Evolutionary conservation across 345 rosid genomes (phyloP).

Genomic region (Angophora floribunda): DNA sequence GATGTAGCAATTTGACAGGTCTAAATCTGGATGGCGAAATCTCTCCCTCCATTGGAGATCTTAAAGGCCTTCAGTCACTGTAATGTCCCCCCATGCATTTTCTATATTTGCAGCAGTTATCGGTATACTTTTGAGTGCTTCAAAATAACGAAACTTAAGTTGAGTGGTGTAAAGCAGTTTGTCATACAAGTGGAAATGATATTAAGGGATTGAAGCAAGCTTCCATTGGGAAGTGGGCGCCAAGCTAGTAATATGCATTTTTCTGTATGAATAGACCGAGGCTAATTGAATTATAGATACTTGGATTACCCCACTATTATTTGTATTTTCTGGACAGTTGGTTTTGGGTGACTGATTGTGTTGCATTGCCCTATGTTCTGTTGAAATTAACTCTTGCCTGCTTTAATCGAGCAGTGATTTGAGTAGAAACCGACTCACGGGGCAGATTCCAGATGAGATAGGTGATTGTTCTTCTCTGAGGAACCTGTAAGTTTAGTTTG

Average conservation of each 20-base stretch:
- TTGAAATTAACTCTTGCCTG: neutral
- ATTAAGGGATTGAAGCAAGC: neutral
- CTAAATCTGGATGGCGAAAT: slow-evolving; percentile 92
- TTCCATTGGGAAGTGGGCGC: neutral
- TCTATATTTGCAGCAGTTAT: neutral
- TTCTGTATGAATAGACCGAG: neutral
- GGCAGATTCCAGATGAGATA: slow-evolving; percentile 97
- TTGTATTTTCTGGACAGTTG: neutral
- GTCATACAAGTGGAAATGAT: neutral
- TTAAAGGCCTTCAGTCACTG: slow-evolving; percentile 58
- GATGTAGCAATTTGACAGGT: slow-evolving; percentile 74
- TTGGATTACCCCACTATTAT: neutral
- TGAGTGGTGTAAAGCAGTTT: neutral
- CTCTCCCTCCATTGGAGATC: slow-evolving; percentile 81
- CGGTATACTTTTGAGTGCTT: neutral
- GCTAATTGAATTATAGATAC: neutral
- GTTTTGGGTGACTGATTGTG: neutral
- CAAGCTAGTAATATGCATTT: neutral
- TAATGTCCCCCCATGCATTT: slow-evolving; percentile 7
- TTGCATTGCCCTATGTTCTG: neutral
- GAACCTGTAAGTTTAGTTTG: slow-evolving; percentile 49
- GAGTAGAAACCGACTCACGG: slow-evolving; percentile 63
- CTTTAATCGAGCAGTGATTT: slow-evolving; percentile 43
- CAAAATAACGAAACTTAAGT: neutral
- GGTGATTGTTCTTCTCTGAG: slow-evolving; percentile 78